These are phyloP conservation scores for Gossypium gossypioides DNA, from an alignment of 441 rosid genomes.

Conservation along the genomic window DNA sequence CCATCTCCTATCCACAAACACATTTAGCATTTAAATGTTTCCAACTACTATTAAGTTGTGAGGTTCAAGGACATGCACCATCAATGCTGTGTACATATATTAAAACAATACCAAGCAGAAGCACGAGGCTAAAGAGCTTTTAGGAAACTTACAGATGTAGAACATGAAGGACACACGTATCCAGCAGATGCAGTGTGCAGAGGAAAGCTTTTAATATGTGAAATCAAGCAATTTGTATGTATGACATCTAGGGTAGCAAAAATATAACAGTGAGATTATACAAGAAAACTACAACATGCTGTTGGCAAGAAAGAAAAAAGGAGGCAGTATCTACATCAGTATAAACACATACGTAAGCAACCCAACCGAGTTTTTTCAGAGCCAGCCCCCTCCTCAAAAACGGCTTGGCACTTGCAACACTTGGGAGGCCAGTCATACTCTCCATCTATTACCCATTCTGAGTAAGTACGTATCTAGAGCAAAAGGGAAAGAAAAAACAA, in stretches of 20 bases:
- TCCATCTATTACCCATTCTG: conserved; percentile 99
- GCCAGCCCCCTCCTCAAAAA: conserved; percentile 56
- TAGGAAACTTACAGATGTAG: conserved; percentile 54
- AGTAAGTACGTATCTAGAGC: conserved; percentile 76
- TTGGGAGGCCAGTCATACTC: conserved; percentile 92
- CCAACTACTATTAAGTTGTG: not conserved
- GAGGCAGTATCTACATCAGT: conserved; percentile 12
- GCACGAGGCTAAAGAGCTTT: not conserved
- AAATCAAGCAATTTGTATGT: conserved; percentile 80
- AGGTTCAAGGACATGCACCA: not conserved
- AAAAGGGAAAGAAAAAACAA: conserved; percentile 1
- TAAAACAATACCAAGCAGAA: not conserved
- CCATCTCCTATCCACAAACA: not conserved
- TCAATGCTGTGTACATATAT: not conserved
- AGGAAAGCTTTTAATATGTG: conserved; percentile 79
- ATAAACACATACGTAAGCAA: conserved; percentile 76
- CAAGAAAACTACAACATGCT: not conserved
- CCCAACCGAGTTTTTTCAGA: conserved; percentile 82
- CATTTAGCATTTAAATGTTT: not conserved
- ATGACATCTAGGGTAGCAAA: conserved; percentile 51
- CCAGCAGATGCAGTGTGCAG: conserved; percentile 96
- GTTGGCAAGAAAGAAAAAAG: not conserved
- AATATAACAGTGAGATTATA: conserved; percentile 13
- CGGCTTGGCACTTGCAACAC: conserved; percentile 74
- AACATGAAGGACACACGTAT: conserved; percentile 75